phyloP scores from a whole-genome alignment of 495 filamentous ascomycete species.

The Aspergillus olivimuriae region DNA sequence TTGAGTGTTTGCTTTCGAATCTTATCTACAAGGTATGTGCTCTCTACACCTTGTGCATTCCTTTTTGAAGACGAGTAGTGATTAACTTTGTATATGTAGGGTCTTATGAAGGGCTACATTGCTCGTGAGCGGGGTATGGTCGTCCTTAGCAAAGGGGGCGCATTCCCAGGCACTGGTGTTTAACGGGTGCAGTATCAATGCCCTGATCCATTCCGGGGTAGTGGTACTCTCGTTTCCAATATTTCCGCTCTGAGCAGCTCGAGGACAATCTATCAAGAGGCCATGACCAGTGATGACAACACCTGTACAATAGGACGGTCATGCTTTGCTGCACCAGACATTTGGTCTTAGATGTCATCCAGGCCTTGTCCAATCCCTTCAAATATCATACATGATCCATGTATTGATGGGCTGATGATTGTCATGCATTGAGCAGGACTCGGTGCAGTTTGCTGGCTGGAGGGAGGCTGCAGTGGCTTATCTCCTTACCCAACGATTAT shows the following conservation, averaged over 20 bases:
- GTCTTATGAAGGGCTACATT: slow-evolving; percentile 97
- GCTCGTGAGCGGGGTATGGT: slow-evolving; percentile 80
- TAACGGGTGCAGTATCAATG: no score
- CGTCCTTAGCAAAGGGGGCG: slow-evolving; percentile 82
- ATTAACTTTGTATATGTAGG: slow-evolving; percentile 42
- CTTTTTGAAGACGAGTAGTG: not conserved
- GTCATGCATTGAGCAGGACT: not conserved
- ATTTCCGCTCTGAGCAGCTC: no score
- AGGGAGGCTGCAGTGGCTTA: not conserved
- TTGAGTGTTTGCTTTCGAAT: slow-evolving; percentile 90
- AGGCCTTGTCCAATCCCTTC: no score
- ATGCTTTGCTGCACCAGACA: no score
- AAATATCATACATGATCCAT: not conserved
- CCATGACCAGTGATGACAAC: no score
- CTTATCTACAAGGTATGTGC: slow-evolving; percentile 90
- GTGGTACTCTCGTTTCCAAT: no score
- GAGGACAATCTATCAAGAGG: no score
- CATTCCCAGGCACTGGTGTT: slow-evolving; percentile 93
- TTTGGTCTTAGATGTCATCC: no score
- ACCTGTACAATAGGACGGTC: no score
- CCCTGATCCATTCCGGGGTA: no score
- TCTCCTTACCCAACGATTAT: no score
- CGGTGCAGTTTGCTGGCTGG: not conserved
- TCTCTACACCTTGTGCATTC: not conserved
- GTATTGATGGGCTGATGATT: no score